phyloP scores from a whole-genome alignment of 768 basidiomycete species.

The Psilocybe subaeruginosa region DNA sequence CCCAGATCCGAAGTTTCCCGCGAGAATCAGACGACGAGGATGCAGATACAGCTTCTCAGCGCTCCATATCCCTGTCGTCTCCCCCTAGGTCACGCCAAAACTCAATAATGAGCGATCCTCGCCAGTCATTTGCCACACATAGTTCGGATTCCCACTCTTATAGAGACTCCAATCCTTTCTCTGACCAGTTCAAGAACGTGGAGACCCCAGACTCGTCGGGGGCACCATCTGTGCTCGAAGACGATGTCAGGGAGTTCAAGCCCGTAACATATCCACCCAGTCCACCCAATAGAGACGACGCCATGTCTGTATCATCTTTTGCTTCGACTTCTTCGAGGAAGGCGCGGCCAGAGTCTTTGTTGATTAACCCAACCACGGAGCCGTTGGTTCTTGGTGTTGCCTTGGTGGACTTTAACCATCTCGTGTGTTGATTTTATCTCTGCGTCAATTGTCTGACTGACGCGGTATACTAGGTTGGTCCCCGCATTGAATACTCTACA shows the following conservation, averaged over 20 bases:
- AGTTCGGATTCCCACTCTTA: constrained; percentile 28
- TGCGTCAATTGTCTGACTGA: constrained; percentile 14
- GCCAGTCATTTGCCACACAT: constrained; percentile 30
- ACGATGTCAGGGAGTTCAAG: constrained; percentile 29
- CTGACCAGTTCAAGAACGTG: background rate
- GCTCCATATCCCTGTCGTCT: constrained; percentile 76
- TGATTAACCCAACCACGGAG: constrained; percentile 60
- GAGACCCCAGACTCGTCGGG: constrained; percentile 57
- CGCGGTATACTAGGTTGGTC: constrained; percentile 68
- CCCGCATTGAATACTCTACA: constrained; percentile 82
- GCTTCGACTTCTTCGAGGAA: constrained; percentile 70
- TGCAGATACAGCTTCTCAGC: constrained; percentile 79
- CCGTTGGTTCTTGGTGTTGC: constrained; percentile 85
- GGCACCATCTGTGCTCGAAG: constrained; percentile 50
- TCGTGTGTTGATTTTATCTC: constrained; percentile 52
- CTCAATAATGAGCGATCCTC: constrained; percentile 29
- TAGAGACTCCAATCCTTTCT: constrained; percentile 16
- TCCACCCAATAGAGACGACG: constrained; percentile 43
- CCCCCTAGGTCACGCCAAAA: constrained; percentile 56
- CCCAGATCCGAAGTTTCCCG: constrained; percentile 30
- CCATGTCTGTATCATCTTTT: constrained; percentile 64
- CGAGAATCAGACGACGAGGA: constrained; percentile 50
- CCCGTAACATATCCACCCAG: constrained; percentile 65
- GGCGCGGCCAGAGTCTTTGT: constrained; percentile 76
- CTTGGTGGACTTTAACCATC: constrained; percentile 93